Percentiles rank a stretch among this genome's conserved stretches.
Evolutionary conservation across 805 yeast species (phyloP).

Genomic region (Scheffersomyces lignosus): DNA sequence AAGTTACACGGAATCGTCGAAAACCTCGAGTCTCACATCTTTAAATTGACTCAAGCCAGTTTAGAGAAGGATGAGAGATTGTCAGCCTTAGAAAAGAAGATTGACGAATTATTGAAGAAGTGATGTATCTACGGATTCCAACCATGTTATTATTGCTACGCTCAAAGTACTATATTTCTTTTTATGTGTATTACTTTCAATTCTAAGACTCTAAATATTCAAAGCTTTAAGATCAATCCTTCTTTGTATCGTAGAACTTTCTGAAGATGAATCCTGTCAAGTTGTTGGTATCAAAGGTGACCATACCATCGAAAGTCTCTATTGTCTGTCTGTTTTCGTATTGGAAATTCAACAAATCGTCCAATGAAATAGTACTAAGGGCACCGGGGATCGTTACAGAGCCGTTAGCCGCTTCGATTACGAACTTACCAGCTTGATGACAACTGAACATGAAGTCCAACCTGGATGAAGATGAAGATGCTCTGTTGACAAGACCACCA

Average conservation of each 20-base stretch:
- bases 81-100: constrained; percentile 56
- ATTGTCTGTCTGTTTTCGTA: constrained; percentile 61
- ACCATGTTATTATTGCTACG: too few species aligned
- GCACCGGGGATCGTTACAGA: constrained; percentile 65
- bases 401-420: constrained; percentile 74
- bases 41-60: constrained; percentile 51
- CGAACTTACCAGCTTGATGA: constrained; percentile 69
- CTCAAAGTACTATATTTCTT: too few species aligned
- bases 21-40: constrained; percentile 56
- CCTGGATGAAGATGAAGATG: constrained; percentile 55
- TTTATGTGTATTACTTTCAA: too few species aligned
- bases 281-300: constrained; percentile 64
- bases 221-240: constrained; percentile 15
- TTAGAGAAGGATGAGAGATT: constrained; percentile 67
- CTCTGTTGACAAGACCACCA: constrained; percentile 46
- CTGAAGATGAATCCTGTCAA: constrained; percentile 68
- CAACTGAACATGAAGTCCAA: constrained; percentile 75
- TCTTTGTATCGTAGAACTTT: constrained; percentile 65
- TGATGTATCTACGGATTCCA: constrained; percentile 8
- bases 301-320: constrained; percentile 65
- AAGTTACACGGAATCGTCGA: constrained; percentile 59
- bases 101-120: constrained; percentile 53
- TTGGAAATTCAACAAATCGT: constrained; percentile 70
- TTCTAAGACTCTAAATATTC: neutral
- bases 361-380: constrained; percentile 59